Base-by-base conservation (phyloP, 2,329 filamentous ascomycete species). In the Fusarium gaditjirri region DNA sequence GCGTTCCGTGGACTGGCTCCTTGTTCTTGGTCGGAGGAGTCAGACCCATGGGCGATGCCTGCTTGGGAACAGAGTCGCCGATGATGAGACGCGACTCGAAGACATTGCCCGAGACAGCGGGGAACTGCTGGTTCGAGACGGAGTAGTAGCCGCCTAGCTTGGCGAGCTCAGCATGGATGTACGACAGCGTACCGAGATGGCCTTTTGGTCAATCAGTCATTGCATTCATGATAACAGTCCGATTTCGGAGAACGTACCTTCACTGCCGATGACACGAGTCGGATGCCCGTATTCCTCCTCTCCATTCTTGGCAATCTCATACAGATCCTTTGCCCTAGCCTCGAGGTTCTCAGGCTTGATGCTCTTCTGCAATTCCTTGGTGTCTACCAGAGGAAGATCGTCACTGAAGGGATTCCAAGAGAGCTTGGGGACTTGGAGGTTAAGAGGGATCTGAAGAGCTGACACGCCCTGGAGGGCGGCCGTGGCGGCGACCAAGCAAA, bases 221-320 rank as follows among this genome's bases (percentile, higher is more conserved):
- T 33, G 4, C 21, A 21, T 52, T 42, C 43, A 35, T n/a, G 25
- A 43, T 52, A 58, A 44, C 36, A 61, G 33, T 21, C 61, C 61
- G 49, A 49, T 42, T 16, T 33, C 38, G 50, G 65, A 39, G 12
- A 72, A 61, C 79, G 57, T 80, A 90, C 89, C 90, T 78, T 86
- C 77, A 70, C 90, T 92, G 35, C 91, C 91, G 71, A 93, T 93
- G 27, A 93, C 91, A 58, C 91, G 86, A 3, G 91, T 93, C 3
- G 91, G 91, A 74, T 91, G 91, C 68, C 88, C 87, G 76, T 90
- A 92, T 70, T 92, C 89, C 4, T 86, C 83, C 67, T 87, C 82
- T 16, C 86, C 86, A 57, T 86, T 82, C 78, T 90, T 84, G 1
- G 91, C 91, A 61, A 93, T 87, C 56, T 87, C 82, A 74, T 87